phyloP scores from a whole-genome alignment of 2,329 filamentous ascomycete species.

The Bipolaris zeicola region DNA sequence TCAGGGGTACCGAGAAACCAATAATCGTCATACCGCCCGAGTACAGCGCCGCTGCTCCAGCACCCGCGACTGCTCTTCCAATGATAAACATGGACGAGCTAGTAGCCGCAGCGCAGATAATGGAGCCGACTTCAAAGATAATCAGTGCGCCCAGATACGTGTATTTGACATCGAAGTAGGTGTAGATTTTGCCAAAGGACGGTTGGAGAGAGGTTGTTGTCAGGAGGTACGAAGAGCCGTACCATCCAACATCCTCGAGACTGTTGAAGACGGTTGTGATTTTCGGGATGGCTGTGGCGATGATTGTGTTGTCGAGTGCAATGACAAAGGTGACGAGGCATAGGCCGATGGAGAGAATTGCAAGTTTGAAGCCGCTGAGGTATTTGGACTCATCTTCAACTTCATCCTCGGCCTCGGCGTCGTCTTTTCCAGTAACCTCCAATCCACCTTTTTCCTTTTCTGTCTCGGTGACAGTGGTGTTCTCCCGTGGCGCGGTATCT shows the following conservation, averaged over 20 bases:
- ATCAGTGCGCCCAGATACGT: constrained; percentile 58
- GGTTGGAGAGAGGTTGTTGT: constrained; percentile 52
- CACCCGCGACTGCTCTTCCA: constrained; percentile 60
- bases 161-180: constrained; percentile 61
- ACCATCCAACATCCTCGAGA: constrained; percentile 52
- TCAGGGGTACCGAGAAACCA: constrained; percentile 50
- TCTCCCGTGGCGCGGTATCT: neutral
- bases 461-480: neutral
- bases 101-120: constrained; percentile 58
- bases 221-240: constrained; percentile 54
- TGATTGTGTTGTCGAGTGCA: constrained; percentile 50
- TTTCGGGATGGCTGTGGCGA: constrained; percentile 48
- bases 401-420: neutral
- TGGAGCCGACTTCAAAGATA: constrained; percentile 57
- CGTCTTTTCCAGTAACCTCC: neutral
- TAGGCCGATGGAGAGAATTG: constrained; percentile 42
- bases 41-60: constrained; percentile 58
- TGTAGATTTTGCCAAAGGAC: constrained; percentile 63
- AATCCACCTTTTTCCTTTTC: neutral
- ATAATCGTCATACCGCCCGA: constrained; percentile 60
- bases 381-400: constrained; percentile 47
- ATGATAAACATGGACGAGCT: constrained; percentile 61
- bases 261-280: constrained; percentile 51
- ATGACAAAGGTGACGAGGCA: constrained; percentile 47
- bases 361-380: constrained; percentile 41